Evolutionary conservation across 2,329 filamentous ascomycete species (phyloP).

Genomic region (Pseudogymnoascus sp.): DNA sequence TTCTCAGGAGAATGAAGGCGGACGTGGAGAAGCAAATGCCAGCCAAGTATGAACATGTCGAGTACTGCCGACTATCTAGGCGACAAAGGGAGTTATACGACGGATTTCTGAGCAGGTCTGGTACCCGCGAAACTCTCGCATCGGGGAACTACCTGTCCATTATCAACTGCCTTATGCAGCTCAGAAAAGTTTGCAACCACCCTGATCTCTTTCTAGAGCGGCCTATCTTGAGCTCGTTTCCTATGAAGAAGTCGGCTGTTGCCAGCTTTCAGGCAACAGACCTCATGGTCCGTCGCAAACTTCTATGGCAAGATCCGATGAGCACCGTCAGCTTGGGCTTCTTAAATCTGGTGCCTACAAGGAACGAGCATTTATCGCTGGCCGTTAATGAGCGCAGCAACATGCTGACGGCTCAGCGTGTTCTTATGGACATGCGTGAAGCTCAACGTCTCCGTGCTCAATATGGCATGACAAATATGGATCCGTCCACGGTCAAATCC

Average conservation of each 20-base stretch:
- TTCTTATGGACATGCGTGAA: conserved; percentile 63
- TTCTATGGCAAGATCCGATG: conserved; percentile 56
- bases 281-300: conserved; percentile 54
- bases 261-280: conserved; percentile 69
- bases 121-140: conserved; percentile 79
- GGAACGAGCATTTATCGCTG: conserved; percentile 56
- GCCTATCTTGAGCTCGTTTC: conserved; percentile 93
- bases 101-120: conserved; percentile 83
- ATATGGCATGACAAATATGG: conserved; percentile 44
- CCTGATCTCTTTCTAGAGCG: conserved; percentile 94
- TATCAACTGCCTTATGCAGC: conserved; percentile 95
- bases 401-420: conserved; percentile 60
- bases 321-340: conserved; percentile 63
- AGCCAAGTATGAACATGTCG: conserved; percentile 92
- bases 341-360: conserved; percentile 68
- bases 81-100: conserved; percentile 93
- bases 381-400: conserved; percentile 46
- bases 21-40: conserved; percentile 99
- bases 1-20: conserved; percentile 82
- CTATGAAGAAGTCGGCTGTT: conserved; percentile 72
- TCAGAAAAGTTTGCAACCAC: conserved; percentile 97
- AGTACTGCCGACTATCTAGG: conserved; percentile 91
- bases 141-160: conserved; percentile 96
- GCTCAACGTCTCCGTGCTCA: conserved; percentile 57
- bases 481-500: conserved; percentile 60